These are phyloP conservation scores for Periglandula ipomoeae DNA, from an alignment of 2,329 filamentous ascomycete species.

Conservation along the genomic window DNA sequence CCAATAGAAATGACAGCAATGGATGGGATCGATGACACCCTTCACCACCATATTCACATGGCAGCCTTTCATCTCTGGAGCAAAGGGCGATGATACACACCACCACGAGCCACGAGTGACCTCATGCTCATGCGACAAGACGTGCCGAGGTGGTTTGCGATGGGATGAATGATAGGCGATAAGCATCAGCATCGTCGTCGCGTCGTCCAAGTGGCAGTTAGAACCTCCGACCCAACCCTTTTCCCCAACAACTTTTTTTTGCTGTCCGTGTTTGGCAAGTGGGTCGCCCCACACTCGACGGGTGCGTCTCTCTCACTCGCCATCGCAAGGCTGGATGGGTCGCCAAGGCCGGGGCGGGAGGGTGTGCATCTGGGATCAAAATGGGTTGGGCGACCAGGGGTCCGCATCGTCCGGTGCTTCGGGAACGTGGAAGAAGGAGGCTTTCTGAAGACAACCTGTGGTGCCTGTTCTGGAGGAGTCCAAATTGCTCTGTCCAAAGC, in stretches of 20 bases:
- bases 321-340: neutral
- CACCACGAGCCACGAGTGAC: neutral
- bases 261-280: conserved; percentile 4
- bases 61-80: neutral
- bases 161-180: neutral
- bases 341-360: neutral
- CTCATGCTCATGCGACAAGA: neutral
- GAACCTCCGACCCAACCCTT: conserved; percentile 9
- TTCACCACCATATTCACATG: neutral
- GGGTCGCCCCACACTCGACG: neutral
- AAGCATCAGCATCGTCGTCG: neutral
- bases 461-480: no score
- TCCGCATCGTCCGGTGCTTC: conserved; percentile 2
- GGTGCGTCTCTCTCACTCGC: conserved; percentile 4
- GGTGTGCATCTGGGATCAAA: conserved; percentile 1
- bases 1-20: no score
- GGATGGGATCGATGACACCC: no score
- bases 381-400: conserved; percentile 8
- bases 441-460: no score
- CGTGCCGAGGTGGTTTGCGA: conserved; percentile 1
- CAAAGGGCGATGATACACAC: neutral
- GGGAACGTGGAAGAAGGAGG: neutral
- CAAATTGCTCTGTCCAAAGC: no score
- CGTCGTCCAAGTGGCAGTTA: neutral
- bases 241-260: conserved; percentile 12